Conservation (phyloP, 2,329 filamentous ascomycete genomes). For the Ascomycota sp. region DNA sequence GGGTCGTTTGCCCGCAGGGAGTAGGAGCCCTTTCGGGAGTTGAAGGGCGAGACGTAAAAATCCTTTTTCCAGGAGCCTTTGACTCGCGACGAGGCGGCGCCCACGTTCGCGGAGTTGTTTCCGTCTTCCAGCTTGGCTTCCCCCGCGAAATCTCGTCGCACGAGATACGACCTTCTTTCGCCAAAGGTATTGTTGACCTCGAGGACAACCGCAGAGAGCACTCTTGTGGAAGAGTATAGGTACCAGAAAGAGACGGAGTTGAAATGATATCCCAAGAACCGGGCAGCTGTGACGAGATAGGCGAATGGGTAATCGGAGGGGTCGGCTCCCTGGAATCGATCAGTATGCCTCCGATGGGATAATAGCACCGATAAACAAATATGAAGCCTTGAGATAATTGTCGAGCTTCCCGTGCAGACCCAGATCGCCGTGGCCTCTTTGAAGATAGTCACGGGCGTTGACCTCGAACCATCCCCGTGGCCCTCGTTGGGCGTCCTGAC, state of each 20-base stretch:
- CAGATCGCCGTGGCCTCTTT: slow-evolving; percentile 26
- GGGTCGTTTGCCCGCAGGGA: slow-evolving; percentile 26
- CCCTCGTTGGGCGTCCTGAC: slow-evolving; percentile 4
- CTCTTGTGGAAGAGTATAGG: slow-evolving; percentile 38
- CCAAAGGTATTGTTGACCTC: slow-evolving; percentile 65
- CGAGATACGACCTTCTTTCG: slow-evolving; percentile 31
- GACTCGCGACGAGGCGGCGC: slow-evolving; percentile 12
- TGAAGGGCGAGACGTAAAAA: slow-evolving; percentile 62
- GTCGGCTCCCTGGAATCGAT: slow-evolving; percentile 28
- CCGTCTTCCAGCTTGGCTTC: slow-evolving; percentile 4
- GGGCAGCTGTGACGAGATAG: slow-evolving; percentile 51
- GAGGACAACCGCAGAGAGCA: slow-evolving; percentile 43
- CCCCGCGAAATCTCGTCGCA: slow-evolving; percentile 8
- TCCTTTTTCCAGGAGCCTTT: slow-evolving; percentile 43
- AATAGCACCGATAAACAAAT: slow-evolving; percentile 15
- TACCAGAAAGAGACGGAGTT: slow-evolving; percentile 70
- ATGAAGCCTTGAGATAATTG: slow-evolving; percentile 32
- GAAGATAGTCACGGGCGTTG: slow-evolving; percentile 38
- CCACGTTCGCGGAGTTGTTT: not conserved
- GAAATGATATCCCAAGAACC: slow-evolving; percentile 49
- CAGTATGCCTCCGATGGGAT: slow-evolving; percentile 1
- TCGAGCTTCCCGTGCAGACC: slow-evolving; percentile 44
- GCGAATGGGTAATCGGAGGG: slow-evolving; percentile 41
- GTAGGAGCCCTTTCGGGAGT: slow-evolving; percentile 35
- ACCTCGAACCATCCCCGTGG: slow-evolving; percentile 34